Conservation (phyloP, 148 eudicot species). For the Fagopyrum tataricum region DNA sequence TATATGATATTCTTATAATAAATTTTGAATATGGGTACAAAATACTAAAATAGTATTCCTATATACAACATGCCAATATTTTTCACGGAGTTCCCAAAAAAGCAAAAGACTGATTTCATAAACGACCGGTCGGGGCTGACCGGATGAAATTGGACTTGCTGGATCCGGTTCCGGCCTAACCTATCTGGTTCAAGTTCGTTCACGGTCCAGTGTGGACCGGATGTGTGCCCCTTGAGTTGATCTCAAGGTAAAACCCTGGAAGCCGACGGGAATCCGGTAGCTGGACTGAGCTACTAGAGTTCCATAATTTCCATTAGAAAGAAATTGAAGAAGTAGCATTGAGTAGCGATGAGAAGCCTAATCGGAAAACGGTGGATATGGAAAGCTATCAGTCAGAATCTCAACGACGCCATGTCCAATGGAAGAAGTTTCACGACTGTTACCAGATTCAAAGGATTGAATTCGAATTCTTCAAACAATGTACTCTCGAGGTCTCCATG, state of each 20-base stretch:
- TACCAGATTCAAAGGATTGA: not conserved
- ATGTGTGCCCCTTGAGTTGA: not conserved
- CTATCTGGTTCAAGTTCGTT: not conserved
- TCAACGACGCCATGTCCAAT: not conserved
- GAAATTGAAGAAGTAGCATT: not conserved
- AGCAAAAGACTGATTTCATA: too few species aligned
- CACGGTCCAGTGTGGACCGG: constrained; percentile 1
- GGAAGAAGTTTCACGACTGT: not conserved
- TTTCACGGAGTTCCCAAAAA: too few species aligned
- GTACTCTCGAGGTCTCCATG: constrained; percentile 28
- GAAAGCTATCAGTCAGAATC: constrained; percentile 1
- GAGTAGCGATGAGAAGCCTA: not conserved
- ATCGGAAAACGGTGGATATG: constrained; percentile 11
- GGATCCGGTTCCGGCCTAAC: not conserved
- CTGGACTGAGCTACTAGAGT: not conserved
- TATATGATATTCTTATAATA: too few species aligned
- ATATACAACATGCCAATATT: too few species aligned
- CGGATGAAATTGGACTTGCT: too few species aligned
- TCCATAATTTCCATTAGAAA: not conserved
- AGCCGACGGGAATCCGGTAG: not conserved
- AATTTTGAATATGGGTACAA: too few species aligned
- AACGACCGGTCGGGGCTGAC: too few species aligned
- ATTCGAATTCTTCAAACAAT: not conserved
- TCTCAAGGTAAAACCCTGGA: not conserved
- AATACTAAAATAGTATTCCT: too few species aligned